phyloP scores from a whole-genome alignment of 2,329 filamentous ascomycete species.

The Penicillium corylophilum region DNA sequence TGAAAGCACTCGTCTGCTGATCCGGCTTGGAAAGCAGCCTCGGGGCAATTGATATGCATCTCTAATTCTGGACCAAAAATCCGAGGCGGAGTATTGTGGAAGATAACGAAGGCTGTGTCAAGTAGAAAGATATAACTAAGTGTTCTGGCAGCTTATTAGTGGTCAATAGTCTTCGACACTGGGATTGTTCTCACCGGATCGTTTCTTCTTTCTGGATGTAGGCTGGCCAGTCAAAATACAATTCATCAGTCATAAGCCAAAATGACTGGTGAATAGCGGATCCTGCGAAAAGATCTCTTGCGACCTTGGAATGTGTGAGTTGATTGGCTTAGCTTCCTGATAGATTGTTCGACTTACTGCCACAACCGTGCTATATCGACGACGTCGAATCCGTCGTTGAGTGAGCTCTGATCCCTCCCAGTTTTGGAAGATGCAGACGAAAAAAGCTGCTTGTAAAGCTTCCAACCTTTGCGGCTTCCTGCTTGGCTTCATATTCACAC shows the following conservation, averaged over 20 bases:
- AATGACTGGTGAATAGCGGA: neutral
- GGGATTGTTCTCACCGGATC: neutral
- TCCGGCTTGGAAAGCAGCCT: neutral
- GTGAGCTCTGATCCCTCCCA: neutral
- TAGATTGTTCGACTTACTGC: neutral
- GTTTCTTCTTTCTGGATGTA: neutral
- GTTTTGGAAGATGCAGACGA: neutral
- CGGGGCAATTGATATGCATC: neutral
- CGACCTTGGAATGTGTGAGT: neutral
- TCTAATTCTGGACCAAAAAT: neutral
- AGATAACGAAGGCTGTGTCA: neutral
- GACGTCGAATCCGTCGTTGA: neutral
- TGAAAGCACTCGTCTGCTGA: neutral
- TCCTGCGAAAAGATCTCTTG: neutral
- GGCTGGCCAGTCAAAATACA: neutral
- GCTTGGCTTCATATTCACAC: neutral
- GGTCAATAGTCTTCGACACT: neutral
- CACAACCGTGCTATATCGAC: neutral
- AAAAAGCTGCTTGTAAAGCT: neutral
- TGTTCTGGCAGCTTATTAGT: neutral
- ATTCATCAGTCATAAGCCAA: neutral
- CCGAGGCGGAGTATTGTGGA: neutral
- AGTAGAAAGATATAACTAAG: neutral
- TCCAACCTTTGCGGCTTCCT: neutral
- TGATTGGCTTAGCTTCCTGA: no score